Evolutionary conservation across 768 basidiomycete genomes (phyloP), one percentile per base, ranked within the genome.

Genomic region (Kwoniella newhampshirensis): DNA sequence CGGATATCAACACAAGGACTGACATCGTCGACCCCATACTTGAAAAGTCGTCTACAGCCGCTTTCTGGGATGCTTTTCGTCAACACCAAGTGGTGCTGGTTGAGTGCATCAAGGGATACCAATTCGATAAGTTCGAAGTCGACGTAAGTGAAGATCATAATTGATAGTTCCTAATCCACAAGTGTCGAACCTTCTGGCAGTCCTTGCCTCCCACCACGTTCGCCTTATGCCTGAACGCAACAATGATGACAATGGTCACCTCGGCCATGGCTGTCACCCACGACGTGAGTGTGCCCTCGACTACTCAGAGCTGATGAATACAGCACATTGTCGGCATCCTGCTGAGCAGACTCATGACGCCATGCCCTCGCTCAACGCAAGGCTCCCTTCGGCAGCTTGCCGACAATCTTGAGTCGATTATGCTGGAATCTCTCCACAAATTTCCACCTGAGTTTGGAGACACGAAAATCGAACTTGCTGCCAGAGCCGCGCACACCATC

Each of bases 101-200:
- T 28, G 88, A 90, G 64, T 86, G 83, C 66, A 84, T 91, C 40
- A 80, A 87, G 52, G 79, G 83, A 17, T 87, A 86, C 79, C 82
- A 89, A 36, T 88, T 91, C 66, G 91, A 93, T 77, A 87, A 90
- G 76, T 91, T 91, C 69, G 90, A 93, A 75, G 83, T 90, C 79
- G 84, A 89, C 68, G 70, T 70, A 54, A 57, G 66, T 64, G 15
- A 2, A 17, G 11, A 17, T 1, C 35, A 27, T 15, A 17, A 35
- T 9, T 25, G 18, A 36, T 9, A 15, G 28, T 30, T 5, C 12
- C 15, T 15, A 48, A 50, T 60, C 49, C 46, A 9, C 3, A 37
- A 68, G 67, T 77, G 91, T 41, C 84, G 90, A 44, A 83, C 85
- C 11, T 94, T 93, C 79, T 94, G 91, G 91, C 81, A 85, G 12